These are phyloP conservation scores for Dactylis glomerata DNA, from an alignment of 176 grass and related monocot species.

Conservation along the genomic window DNA sequence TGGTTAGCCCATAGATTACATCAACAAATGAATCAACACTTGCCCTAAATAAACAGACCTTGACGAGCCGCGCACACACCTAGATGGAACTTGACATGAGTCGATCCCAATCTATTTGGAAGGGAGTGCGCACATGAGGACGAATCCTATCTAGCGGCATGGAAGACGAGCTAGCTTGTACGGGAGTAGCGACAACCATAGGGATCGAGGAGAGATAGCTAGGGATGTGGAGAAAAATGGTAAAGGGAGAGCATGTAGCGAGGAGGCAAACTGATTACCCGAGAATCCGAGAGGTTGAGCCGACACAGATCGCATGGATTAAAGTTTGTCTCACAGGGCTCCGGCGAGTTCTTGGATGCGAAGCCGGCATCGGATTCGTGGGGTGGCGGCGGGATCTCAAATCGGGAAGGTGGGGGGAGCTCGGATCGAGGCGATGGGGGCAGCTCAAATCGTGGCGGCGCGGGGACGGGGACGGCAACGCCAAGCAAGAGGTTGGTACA, in stretches of 20 bases:
- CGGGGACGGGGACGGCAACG: not conserved
- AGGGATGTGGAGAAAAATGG: no score
- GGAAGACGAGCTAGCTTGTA: no score
- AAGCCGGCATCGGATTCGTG: not conserved
- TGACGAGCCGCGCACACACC: not conserved
- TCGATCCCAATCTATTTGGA: not conserved
- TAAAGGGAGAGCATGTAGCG: not conserved
- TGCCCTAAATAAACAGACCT: not conserved
- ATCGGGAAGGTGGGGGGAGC: not conserved
- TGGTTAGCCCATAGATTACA: not conserved
- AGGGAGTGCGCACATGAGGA: not conserved
- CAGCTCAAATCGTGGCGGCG: not conserved
- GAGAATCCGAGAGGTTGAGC: slow-evolving; percentile 24
- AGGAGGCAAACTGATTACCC: not conserved
- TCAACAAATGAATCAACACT: not conserved
- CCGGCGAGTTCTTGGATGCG: not conserved
- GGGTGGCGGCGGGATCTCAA: not conserved
- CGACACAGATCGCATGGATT: slow-evolving; percentile 33
- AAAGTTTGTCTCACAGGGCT: not conserved
- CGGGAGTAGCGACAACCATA: no score
- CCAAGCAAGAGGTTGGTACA: slow-evolving; percentile 31
- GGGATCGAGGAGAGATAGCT: not conserved
- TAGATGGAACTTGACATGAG: not conserved
- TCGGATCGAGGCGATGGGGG: not conserved
- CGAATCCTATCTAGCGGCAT: not conserved